Evolutionary conservation across 495 filamentous ascomycete genomes (phyloP).

Genomic region (Aspergillus incahuasiensis): DNA sequence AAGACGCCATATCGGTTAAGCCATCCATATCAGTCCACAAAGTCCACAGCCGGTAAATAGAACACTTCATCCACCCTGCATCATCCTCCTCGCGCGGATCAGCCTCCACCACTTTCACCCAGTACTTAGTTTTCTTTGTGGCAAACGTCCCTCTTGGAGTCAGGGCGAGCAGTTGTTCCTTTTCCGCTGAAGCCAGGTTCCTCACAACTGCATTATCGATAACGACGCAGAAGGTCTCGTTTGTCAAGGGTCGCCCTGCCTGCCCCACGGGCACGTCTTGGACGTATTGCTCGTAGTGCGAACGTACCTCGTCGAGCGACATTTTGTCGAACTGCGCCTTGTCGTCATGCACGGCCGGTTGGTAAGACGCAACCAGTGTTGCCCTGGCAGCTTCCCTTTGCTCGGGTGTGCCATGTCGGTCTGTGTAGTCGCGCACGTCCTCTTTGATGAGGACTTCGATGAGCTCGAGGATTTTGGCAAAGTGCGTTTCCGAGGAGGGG

Average conservation of each 20-base stretch:
- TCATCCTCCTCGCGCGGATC: not conserved
- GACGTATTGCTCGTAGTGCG: not conserved
- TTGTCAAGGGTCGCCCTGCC: not conserved
- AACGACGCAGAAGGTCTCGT: not conserved
- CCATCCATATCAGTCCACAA: not conserved
- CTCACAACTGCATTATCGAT: not conserved
- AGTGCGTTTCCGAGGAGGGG: not conserved
- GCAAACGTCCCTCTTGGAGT: not conserved
- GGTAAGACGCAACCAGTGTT: no score
- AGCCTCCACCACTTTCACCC: not conserved
- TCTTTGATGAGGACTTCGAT: not conserved
- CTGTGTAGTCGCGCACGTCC: not conserved
- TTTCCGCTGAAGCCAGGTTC: not conserved
- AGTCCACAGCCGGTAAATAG: not conserved
- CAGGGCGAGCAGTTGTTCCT: not conserved
- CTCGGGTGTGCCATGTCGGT: no score
- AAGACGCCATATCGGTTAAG: not conserved
- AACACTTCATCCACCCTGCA: not conserved
- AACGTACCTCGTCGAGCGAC: not conserved
- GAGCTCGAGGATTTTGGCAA: not conserved
- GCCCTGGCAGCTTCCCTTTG: no score
- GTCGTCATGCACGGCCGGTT: not conserved
- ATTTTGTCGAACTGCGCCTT: not conserved
- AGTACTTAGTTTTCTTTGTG: not conserved
- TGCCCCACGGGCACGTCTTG: no score